These are phyloP conservation scores for Malassezia globosa DNA, from an alignment of 1,284 basidiomycete species.

Conservation along the genomic window DNA sequence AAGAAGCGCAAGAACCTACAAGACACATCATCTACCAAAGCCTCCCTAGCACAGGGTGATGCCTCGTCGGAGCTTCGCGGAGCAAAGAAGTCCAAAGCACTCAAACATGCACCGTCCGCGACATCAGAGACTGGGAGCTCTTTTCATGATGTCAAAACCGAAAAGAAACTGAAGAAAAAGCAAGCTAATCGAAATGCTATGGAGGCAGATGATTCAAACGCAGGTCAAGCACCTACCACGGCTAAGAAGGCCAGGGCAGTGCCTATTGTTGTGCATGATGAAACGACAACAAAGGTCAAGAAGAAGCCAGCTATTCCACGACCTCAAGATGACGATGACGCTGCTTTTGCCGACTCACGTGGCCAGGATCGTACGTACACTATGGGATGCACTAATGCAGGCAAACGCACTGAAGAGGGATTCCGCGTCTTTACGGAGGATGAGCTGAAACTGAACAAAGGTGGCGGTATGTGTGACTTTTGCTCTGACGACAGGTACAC, in stretches of 20 bases:
- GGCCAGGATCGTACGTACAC: conserved; percentile 14
- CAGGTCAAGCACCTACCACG: too few relatives aligned
- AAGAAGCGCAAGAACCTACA: not conserved
- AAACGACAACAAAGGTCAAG: not conserved
- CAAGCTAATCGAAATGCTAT: too few relatives aligned
- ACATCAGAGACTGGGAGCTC: too few relatives aligned
- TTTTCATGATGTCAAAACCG: too few relatives aligned
- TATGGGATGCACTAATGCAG: conserved; percentile 7
- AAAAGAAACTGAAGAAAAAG: too few relatives aligned
- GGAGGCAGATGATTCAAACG: too few relatives aligned
- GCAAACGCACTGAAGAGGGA: conserved; percentile 15
- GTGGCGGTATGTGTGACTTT: conserved; percentile 9
- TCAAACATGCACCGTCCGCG: too few relatives aligned
- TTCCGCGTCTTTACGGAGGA: conserved; percentile 16
- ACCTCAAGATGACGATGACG: conserved; percentile 9
- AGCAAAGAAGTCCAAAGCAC: too few relatives aligned
- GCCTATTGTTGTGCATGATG: conserved; percentile 12
- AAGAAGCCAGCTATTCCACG: not conserved
- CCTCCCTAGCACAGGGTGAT: too few relatives aligned
- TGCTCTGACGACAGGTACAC: conserved; percentile 5
- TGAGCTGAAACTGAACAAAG: conserved; percentile 14
- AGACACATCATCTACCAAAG: too few relatives aligned
- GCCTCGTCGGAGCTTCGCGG: too few relatives aligned
- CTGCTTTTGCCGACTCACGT: conserved; percentile 14
- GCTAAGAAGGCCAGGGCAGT: too few relatives aligned